phyloP scores from a whole-genome alignment of 108 stramenopile species.

The Discostella stelligeroides region DNA sequence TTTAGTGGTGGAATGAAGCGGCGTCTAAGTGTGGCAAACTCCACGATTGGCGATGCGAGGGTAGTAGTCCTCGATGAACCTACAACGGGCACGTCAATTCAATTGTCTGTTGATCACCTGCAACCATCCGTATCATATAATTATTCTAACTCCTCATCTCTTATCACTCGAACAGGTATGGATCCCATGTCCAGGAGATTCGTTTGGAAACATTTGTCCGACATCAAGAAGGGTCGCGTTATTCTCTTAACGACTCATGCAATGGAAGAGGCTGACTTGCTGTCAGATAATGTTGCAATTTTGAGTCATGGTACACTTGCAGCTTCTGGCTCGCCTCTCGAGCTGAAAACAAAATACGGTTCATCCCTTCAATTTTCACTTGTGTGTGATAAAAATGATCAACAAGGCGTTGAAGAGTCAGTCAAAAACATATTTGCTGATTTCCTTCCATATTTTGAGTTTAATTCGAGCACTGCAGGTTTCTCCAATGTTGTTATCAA shows the following conservation, averaged over 20 bases:
- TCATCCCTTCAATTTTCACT: conserved; percentile 51
- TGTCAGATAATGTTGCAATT: conserved; percentile 90
- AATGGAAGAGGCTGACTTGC: conserved; percentile 94
- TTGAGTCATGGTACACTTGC: conserved; percentile 72
- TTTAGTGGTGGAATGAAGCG: conserved; percentile 92
- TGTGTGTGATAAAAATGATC: conserved; percentile 42
- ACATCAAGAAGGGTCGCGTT: conserved; percentile 59
- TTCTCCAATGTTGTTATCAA: conserved; percentile 50
- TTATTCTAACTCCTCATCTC: no score
- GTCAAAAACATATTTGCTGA: conserved; percentile 35
- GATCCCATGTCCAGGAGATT: conserved; percentile 80
- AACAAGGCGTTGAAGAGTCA: conserved; percentile 21
- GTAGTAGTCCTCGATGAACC: conserved; percentile 79
- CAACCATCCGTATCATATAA: no score
- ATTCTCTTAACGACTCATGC: conserved; percentile 92
- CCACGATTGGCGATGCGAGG: conserved; percentile 80
- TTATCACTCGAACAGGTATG: conserved; percentile 81
- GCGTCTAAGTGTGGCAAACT: conserved; percentile 78
- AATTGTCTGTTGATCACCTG: neutral
- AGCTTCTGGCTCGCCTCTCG: conserved; percentile 57
- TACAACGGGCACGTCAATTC: neutral
- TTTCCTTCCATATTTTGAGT: conserved; percentile 18
- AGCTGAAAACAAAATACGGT: conserved; percentile 54
- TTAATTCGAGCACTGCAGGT: conserved; percentile 40
- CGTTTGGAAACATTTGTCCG: conserved; percentile 68